phyloP scores from a whole-genome alignment of 768 basidiomycete species.

The Ramaria sp. region DNA sequence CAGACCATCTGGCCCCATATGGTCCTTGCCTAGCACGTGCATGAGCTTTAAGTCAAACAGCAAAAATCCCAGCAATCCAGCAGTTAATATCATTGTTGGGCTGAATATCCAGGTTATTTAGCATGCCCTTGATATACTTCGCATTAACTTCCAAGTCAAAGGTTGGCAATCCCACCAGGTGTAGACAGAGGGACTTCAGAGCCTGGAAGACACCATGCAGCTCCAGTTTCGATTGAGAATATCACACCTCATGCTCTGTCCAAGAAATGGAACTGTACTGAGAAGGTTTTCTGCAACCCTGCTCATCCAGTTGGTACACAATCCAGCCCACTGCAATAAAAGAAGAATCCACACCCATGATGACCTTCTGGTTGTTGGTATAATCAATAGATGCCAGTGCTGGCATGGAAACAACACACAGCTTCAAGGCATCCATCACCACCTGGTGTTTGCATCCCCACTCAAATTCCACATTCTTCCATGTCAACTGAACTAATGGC shows the following conservation, averaged over 20 bases:
- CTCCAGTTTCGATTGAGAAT: constrained; percentile 31
- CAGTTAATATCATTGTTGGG: not conserved
- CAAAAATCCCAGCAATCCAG: not conserved
- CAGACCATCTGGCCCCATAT: constrained; percentile 15
- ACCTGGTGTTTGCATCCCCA: not conserved
- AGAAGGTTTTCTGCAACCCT: constrained; percentile 12
- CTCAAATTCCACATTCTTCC: too few species aligned
- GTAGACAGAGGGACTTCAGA: constrained; percentile 20
- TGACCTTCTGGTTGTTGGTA: constrained; percentile 2
- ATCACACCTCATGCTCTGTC: constrained; percentile 19
- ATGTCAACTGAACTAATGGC: constrained; percentile 12
- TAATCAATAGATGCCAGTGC: constrained; percentile 13
- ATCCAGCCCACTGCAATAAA: constrained; percentile 15
- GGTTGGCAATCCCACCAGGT: constrained; percentile 21
- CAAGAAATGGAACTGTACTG: constrained; percentile 25
- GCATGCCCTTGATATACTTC: constrained; percentile 20
- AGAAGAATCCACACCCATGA: constrained; percentile 18
- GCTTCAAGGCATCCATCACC: constrained; percentile 10
- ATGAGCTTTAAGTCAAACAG: not conserved
- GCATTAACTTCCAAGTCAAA: constrained; percentile 24
- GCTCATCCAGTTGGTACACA: constrained; percentile 11
- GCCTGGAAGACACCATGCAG: constrained; percentile 27
- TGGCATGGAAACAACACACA: constrained; percentile 4
- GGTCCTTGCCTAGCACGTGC: constrained; percentile 19
- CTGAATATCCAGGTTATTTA: constrained; percentile 9